A percentile compares a stretch with the other conserved stretches of the same genome.
Evolutionary conservation across 306 rosid genomes (phyloP).

Genomic region (Pyrus pyrifolia): DNA sequence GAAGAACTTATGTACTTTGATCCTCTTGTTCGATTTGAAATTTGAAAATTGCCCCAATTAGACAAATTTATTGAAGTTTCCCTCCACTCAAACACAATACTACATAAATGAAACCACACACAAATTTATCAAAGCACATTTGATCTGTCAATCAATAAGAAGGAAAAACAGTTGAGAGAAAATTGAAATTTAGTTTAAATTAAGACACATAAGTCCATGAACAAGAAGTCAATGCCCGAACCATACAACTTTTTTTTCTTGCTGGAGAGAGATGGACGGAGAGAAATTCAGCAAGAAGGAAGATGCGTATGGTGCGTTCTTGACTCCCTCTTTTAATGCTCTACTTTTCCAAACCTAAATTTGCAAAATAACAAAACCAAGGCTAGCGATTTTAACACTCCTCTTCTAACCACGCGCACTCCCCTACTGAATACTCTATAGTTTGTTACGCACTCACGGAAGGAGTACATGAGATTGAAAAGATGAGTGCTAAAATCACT

Average conservation of each 20-base stretch:
- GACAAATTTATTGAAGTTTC: no score
- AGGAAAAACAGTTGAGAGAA: neutral
- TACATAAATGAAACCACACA: neutral
- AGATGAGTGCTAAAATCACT: neutral
- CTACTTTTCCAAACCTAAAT: neutral
- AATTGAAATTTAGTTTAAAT: neutral
- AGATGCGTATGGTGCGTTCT: constrained; percentile 84
- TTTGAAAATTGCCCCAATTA: no score
- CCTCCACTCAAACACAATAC: neutral
- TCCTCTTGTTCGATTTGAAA: no score
- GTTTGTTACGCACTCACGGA: neutral
- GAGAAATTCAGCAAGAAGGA: constrained; percentile 5
- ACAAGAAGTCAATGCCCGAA: constrained; percentile 99
- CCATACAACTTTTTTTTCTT: constrained; percentile 27
- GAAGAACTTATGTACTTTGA: no score
- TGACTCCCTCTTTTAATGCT: constrained; percentile 71
- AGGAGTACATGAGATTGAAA: neutral
- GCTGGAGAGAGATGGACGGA: neutral
- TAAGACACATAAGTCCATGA: constrained; percentile 18
- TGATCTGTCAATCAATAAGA: neutral
- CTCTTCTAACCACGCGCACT: neutral
- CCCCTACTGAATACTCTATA: neutral
- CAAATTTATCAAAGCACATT: neutral
- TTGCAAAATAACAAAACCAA: neutral
- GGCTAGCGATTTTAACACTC: neutral